Evolutionary conservation across 495 filamentous ascomycete species (phyloP), one percentile per base, ranked within the genome.

Genomic region (Bathelium albidoporum): DNA sequence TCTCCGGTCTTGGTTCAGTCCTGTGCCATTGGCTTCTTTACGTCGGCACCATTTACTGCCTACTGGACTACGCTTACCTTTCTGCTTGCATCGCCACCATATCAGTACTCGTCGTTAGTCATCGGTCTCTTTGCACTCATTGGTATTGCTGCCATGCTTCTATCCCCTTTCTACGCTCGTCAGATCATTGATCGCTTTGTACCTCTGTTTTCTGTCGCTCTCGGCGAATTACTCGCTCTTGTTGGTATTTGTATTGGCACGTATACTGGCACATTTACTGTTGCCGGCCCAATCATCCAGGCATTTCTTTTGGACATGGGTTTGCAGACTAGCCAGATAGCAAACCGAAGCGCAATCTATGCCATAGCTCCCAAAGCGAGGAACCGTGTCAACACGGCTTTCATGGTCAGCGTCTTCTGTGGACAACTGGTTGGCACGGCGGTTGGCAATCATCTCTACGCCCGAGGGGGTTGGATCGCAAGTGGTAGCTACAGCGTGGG

Each of bases 31-130:
- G 79, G 80, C 0, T 81, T 86, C 65, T 80, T 82, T 64, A 77
- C 76, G 14, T 78, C 78, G 3, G 73, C 78, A 0, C 83, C 80
- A 0, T 89, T 89, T 71, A 89, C 85, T n/a, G 75, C 69, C 32
- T 88, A 86, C 77, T 95, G 89, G 90, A 94, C 90, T 1, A 93
- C 89, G 0, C 75, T 93, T 20, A 90, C 88, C 0, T 95, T 95
- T 72, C 80, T 93, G 24, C 80, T 94, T 5, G 81, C 87, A 1
- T 81, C 79, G 0, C 72, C 77, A 20, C 88, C 90, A 0, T 95
- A 91, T 72, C 69, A 79, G 53, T 94, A 87, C 69, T 74, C 78
- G 14, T 82, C 86, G 1, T 66, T 89, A 1, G 77, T 77, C 1
- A 89, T 94, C 45, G 90, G 90, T 1, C 76, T 94, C 45, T 94